These are phyloP conservation scores for Chenopodium quinoa DNA, from an alignment of 148 eudicot species.

Conservation along the genomic window DNA sequence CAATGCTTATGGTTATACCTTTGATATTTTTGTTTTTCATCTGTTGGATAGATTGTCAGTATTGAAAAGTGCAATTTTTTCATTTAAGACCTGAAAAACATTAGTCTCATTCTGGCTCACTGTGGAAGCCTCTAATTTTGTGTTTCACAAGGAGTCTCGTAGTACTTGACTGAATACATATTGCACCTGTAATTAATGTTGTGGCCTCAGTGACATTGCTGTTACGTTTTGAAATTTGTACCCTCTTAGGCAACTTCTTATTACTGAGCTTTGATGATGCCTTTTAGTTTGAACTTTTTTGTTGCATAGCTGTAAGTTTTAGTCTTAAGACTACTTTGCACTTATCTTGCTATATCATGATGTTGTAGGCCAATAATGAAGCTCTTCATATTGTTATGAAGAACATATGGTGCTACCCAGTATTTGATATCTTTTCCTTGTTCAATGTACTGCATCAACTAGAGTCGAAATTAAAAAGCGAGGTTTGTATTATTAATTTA, in stretches of 20 bases:
- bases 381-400: conserved; percentile 48
- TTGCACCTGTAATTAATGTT: neutral
- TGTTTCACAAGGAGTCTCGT: too few relatives aligned
- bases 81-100: too few relatives aligned
- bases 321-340: neutral
- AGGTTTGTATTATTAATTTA: conserved; percentile 41
- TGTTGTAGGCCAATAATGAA: conserved; percentile 38
- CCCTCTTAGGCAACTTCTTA: neutral
- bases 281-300: too few relatives aligned
- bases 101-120: too few relatives aligned
- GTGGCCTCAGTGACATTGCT: neutral
- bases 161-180: neutral
- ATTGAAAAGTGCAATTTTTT: too few relatives aligned
- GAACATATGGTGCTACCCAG: conserved; percentile 55
- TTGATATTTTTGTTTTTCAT: too few relatives aligned
- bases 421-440: conserved; percentile 65
- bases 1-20: too few relatives aligned
- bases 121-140: too few relatives aligned
- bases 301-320: too few relatives aligned
- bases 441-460: conserved; percentile 65
- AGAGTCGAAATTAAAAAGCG: conserved; percentile 46
- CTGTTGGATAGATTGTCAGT: too few relatives aligned
- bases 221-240: neutral
- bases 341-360: conserved; percentile 15
- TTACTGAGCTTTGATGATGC: neutral